Base-by-base conservation (phyloP, 73 alveolate genomes). In the Loxodes magnus region DNA sequence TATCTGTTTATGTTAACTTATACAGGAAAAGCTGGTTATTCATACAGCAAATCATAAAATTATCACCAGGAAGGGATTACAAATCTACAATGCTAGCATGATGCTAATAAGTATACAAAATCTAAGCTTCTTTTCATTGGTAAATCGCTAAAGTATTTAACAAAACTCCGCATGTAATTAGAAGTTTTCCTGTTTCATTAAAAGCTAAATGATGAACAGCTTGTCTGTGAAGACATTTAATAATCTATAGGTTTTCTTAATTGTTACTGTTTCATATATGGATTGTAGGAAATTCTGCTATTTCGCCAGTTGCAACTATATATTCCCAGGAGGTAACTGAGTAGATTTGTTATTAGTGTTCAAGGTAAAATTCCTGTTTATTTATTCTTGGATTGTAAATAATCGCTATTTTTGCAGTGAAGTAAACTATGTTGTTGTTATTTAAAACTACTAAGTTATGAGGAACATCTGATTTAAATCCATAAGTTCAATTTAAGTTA, bases 181-280 rank as follows among this genome's bases (percentile, higher is more conserved):
- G 43, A 64, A 44, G 84, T 16, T 54, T 25, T 35, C 77, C 94
- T 53, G 56, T 35, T 26, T 56, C 50, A 2, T 88, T 56, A 56
- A 86, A 86, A 30, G 76, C 77, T 43, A 79, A 33, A 15, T 79
- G 38, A 63, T 80, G 87, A 35, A 77, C 71, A 5, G 87, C 93
- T 51, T 66, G 70, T 37, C 83, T 68, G 63, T 92, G 98, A 25
- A 82, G 79, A 3, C 98, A 97, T 16, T 53, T 49, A 29, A 92
- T 50, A 14, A 92, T 83, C 44, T 83, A 79, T 10, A 63, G 33
- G 33, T 79, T 92, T 27, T 92, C 88, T 43, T 87, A 56, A 21
- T 90, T 92, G 57, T 74, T 72, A 36, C 80, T 62, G 62, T 81
- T 78, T 96, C 97, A 92, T 22, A 92, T 71, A 61, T 88, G 96